Conservation (phyloP, 1,139 yeast genomes). For the Meyerozyma athensensis region DNA sequence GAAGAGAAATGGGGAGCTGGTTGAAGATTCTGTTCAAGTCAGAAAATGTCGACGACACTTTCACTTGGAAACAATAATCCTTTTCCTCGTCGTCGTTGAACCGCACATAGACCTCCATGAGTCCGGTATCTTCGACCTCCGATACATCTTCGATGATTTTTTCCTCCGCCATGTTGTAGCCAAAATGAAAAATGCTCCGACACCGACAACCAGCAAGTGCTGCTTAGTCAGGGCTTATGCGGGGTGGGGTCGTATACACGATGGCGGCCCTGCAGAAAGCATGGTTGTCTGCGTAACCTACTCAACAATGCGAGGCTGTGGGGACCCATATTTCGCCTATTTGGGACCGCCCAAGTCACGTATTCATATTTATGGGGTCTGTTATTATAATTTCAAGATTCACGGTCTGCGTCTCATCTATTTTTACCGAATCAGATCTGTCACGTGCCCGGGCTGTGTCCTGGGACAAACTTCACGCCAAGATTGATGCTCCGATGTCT, state of each 20-base stretch:
- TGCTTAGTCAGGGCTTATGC: conserved; percentile 1
- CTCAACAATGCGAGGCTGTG: no score
- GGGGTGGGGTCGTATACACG: not conserved
- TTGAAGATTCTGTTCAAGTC: conserved; percentile 60
- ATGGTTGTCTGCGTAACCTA: no score
- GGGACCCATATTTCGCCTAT: no score
- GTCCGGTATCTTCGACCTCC: conserved; percentile 22
- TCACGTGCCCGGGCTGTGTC: no score
- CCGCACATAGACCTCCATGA: conserved; percentile 69
- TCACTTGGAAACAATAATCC: conserved; percentile 84
- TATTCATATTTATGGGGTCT: no score
- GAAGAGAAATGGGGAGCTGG: conserved; percentile 64
- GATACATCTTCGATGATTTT: conserved; percentile 13
- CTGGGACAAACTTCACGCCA: no score
- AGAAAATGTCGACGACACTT: conserved; percentile 50
- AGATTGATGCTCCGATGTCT: no score
- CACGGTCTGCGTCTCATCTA: no score
- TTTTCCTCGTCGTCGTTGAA: conserved; percentile 80
- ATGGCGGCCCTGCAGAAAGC: no score
- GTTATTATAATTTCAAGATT: no score
- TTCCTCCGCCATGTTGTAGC: conserved; percentile 6
- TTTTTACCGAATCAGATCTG: no score
- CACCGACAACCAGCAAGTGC: not conserved
- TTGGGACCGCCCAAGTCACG: no score
- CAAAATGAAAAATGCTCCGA: not conserved